Percentiles rank a stretch among this genome's conserved stretches.
phyloP scores from a whole-genome alignment of 371 early-diverging fungal genomes.

The Rhizomucor pusillus region DNA sequence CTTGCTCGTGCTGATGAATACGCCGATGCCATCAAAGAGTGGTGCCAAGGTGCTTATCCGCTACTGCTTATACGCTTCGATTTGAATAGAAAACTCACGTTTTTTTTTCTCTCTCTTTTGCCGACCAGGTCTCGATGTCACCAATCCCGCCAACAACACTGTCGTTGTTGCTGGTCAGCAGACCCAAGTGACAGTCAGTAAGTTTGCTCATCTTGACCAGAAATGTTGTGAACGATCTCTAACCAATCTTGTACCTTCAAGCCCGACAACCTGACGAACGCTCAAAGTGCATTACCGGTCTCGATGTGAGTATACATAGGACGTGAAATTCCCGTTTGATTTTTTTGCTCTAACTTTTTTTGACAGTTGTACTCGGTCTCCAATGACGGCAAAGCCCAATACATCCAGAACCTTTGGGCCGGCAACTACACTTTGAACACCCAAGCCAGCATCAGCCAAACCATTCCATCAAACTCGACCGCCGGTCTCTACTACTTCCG shows the following conservation, averaged over 20 bases:
- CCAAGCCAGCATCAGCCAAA: conserved; percentile 31
- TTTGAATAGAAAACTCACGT: not conserved
- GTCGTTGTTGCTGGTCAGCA: conserved; percentile 31
- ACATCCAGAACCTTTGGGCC: conserved; percentile 43
- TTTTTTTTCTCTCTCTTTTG: not conserved
- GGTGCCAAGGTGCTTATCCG: conserved; percentile 33
- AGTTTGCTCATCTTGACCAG: conserved; percentile 7
- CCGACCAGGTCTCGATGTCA: conserved; percentile 14
- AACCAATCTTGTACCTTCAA: not conserved
- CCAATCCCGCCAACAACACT: conserved; percentile 14
- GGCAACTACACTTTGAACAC: conserved; percentile 32
- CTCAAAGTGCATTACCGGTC: conserved; percentile 39
- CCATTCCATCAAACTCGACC: conserved; percentile 21
- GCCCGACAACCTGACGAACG: conserved; percentile 19
- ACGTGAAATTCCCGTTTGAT: not conserved
- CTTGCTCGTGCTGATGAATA: conserved; percentile 39
- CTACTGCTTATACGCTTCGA: not conserved
- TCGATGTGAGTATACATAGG: conserved; percentile 35
- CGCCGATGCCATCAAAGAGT: conserved; percentile 41
- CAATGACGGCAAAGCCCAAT: conserved; percentile 31
- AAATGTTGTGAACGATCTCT: not conserved
- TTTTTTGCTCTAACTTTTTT: not conserved
- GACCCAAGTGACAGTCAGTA: conserved; percentile 33
- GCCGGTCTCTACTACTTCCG: conserved; percentile 53
- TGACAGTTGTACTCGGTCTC: conserved; percentile 39